phyloP scores from a whole-genome alignment of 2,329 filamentous ascomycete species.

The Aspergillus tubingensis region DNA sequence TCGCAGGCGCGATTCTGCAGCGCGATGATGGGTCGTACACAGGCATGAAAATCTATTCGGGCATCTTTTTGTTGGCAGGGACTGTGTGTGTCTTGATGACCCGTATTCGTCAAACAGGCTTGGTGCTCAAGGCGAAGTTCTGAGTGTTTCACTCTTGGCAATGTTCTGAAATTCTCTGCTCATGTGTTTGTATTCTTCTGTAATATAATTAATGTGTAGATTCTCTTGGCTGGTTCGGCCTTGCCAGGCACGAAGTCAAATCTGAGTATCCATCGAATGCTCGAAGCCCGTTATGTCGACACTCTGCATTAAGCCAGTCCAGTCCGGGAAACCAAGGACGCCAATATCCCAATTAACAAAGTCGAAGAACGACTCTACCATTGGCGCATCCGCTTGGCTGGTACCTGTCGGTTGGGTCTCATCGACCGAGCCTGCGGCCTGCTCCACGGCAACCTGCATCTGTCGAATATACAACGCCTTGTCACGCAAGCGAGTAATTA shows the following conservation, averaged over 20 bases:
- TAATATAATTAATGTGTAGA: background rate
- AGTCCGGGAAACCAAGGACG: constrained; percentile 23
- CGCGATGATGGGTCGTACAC: constrained; percentile 1
- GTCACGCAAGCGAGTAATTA: constrained; percentile 20
- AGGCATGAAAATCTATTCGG: constrained; percentile 9
- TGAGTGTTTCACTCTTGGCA: background rate
- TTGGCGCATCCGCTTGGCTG: background rate
- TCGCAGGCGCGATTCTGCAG: constrained; percentile 8
- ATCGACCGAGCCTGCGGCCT: background rate
- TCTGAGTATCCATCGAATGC: background rate
- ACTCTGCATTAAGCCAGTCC: constrained; percentile 16
- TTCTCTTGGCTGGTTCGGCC: background rate
- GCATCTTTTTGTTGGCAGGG: background rate
- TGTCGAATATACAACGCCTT: constrained; percentile 21
- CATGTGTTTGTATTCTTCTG: background rate
- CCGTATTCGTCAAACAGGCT: background rate
- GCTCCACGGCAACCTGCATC: constrained; percentile 2
- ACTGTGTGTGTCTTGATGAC: constrained; percentile 3
- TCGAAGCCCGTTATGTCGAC: background rate
- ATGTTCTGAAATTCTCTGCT: no score
- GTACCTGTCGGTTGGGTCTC: background rate
- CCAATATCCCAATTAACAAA: constrained; percentile 23
- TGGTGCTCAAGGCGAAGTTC: constrained; percentile 12
- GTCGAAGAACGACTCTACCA: constrained; percentile 10
- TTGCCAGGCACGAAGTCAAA: background rate